These are phyloP conservation scores for Euryodendron excelsum DNA, from an alignment of 148 eudicot species.

Conservation along the genomic window DNA sequence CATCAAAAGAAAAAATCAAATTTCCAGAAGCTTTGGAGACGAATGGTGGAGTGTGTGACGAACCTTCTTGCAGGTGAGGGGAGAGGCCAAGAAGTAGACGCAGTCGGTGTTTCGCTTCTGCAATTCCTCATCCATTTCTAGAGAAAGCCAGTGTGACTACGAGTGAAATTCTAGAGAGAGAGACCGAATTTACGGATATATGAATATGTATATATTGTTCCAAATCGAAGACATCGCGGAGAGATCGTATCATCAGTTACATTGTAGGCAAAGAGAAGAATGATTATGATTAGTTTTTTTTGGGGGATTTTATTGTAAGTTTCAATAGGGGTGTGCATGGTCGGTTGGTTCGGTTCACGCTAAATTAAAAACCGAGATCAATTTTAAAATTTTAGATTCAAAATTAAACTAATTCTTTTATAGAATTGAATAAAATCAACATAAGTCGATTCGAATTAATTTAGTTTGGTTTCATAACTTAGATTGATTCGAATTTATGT, in stretches of 20 bases:
- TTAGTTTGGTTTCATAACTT: too few relatives aligned
- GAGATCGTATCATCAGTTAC: constrained; percentile 16
- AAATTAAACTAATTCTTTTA: too few relatives aligned
- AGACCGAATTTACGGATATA: background rate
- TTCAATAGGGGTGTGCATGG: too few relatives aligned
- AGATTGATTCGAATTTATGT: too few relatives aligned
- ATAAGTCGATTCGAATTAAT: too few relatives aligned
- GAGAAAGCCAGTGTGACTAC: background rate
- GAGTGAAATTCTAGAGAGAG: constrained; percentile 15
- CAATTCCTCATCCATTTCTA: constrained; percentile 37
- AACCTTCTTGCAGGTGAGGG: constrained; percentile 84
- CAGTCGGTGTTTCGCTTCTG: constrained; percentile 65
- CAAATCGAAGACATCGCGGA: background rate
- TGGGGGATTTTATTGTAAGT: too few relatives aligned
- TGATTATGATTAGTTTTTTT: background rate
- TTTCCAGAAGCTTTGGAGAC: background rate
- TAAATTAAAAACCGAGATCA: too few relatives aligned
- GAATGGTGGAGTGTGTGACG: background rate
- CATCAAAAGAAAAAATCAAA: background rate
- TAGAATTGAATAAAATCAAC: too few relatives aligned
- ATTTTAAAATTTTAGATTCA: too few relatives aligned
- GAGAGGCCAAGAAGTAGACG: constrained; percentile 69
- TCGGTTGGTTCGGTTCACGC: too few relatives aligned
- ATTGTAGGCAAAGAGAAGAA: background rate
- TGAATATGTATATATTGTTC: background rate